Conservation (phyloP, 1,284 basidiomycete genomes). For the Marasmius oreades region DNA sequence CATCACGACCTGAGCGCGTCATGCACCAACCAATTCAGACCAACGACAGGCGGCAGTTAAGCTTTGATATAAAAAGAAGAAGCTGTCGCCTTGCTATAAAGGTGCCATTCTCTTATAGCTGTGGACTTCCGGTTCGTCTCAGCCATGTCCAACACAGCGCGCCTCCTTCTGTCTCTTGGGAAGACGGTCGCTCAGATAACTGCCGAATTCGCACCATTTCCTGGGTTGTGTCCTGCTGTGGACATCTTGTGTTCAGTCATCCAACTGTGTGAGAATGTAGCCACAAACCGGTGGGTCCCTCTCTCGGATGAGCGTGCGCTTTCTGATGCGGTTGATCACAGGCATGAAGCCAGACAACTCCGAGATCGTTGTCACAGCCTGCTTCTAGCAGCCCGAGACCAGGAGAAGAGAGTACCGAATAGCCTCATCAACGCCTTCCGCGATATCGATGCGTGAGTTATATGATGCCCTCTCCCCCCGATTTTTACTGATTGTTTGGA, state of each 20-base stretch:
- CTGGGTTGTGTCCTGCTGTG: conserved; percentile 40
- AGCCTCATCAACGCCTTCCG: conserved; percentile 8
- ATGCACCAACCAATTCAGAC: not conserved
- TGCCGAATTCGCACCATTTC: conserved; percentile 45
- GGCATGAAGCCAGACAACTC: conserved; percentile 39
- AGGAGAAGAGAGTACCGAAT: conserved; percentile 21
- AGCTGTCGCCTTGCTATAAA: not conserved
- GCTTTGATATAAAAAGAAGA: not conserved
- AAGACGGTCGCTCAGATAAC: conserved; percentile 38
- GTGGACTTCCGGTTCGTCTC: too few relatives aligned
- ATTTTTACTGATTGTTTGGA: not conserved
- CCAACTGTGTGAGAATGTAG: conserved; percentile 41
- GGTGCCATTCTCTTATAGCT: not conserved
- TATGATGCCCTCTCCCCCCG: conserved; percentile 8
- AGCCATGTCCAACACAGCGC: not conserved
- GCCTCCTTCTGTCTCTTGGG: conserved; percentile 19
- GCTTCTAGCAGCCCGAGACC: conserved; percentile 30
- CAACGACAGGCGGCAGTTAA: not conserved
- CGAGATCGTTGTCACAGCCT: conserved; percentile 39
- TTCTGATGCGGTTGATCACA: conserved; percentile 14
- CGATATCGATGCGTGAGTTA: conserved; percentile 19
- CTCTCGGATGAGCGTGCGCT: not conserved
- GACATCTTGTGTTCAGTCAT: conserved; percentile 35
- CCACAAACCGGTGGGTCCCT: conserved; percentile 38
- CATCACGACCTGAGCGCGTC: not conserved